Conservation (phyloP, 164 flowering plant genomes). For the Echeveria elegans region DNA sequence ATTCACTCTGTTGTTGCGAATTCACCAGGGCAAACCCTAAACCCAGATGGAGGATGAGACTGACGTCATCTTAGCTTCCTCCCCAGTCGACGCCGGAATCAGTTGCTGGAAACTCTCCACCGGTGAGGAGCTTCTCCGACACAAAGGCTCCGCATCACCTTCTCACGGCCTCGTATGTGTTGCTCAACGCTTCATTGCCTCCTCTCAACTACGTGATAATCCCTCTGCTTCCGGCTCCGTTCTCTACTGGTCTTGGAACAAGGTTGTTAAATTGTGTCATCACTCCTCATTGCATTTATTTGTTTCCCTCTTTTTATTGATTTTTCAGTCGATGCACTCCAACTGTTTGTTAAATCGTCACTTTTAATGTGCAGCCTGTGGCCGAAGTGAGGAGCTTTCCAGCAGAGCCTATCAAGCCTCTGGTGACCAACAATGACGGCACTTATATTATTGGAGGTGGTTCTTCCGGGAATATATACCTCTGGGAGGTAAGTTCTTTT, state of each 20-base stretch:
- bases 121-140: slow-evolving; percentile 56
- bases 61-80: slow-evolving; percentile 61
- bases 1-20: too few relatives aligned
- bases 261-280: slow-evolving; percentile 27
- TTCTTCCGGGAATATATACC: slow-evolving; percentile 52
- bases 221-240: slow-evolving; percentile 54
- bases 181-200: slow-evolving; percentile 53
- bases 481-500: slow-evolving; percentile 63
- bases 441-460: slow-evolving; percentile 79
- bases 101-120: slow-evolving; percentile 62
- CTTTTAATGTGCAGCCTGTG: slow-evolving; percentile 43
- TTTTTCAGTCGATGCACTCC: too few relatives aligned
- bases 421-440: slow-evolving; percentile 56
- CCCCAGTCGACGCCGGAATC: slow-evolving; percentile 54
- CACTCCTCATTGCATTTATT: too few relatives aligned
- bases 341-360: neutral
- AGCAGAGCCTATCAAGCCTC: slow-evolving; percentile 60
- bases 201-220: slow-evolving; percentile 62
- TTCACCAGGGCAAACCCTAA: neutral
- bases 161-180: slow-evolving; percentile 62
- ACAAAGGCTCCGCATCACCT: slow-evolving; percentile 51
- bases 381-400: slow-evolving; percentile 76
- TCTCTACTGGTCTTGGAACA: slow-evolving; percentile 78
- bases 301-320: too few relatives aligned
- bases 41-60: slow-evolving; percentile 9